These are phyloP conservation scores for Umbilicaria muhlenbergii DNA, from an alignment of 495 filamentous ascomycete genomes.

Conservation along the genomic window DNA sequence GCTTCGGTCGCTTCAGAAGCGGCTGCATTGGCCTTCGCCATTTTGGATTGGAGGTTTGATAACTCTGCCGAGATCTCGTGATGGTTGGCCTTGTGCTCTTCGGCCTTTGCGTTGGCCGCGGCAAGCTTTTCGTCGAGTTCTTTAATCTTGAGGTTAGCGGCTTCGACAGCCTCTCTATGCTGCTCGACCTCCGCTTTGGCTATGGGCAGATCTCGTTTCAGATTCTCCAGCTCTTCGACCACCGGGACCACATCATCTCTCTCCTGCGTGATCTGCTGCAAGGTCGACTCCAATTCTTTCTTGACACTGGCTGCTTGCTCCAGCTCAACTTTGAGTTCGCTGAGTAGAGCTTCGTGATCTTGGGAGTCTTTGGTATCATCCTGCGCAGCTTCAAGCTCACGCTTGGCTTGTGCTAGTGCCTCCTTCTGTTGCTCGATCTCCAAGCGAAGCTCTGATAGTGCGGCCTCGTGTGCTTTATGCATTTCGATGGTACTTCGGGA, in stretches of 20 bases:
- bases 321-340: too few relatives aligned
- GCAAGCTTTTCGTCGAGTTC: conserved; percentile 20
- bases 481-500: too few relatives aligned
- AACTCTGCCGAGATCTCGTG: conserved; percentile 22
- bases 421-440: too few relatives aligned
- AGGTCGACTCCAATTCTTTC: too few relatives aligned
- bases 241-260: conserved; percentile 20
- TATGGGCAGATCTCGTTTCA: conserved; percentile 16
- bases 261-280: too few relatives aligned
- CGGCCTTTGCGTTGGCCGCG: conserved; percentile 19
- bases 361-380: too few relatives aligned
- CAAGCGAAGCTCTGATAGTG: too few relatives aligned
- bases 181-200: conserved; percentile 14
- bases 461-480: too few relatives aligned
- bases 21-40: conserved; percentile 19
- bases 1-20: conserved; percentile 8
- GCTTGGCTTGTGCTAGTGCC: too few relatives aligned
- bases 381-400: too few relatives aligned
- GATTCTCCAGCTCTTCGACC: conserved; percentile 22
- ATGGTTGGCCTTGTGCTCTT: conserved; percentile 20
- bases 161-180: conserved; percentile 16
- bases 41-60: conserved; percentile 20
- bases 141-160: conserved; percentile 12
- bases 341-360: too few relatives aligned
- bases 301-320: too few relatives aligned